Conservation (phyloP, 495 filamentous ascomycete genomes). For the Rhizodiscina lignyota region DNA sequence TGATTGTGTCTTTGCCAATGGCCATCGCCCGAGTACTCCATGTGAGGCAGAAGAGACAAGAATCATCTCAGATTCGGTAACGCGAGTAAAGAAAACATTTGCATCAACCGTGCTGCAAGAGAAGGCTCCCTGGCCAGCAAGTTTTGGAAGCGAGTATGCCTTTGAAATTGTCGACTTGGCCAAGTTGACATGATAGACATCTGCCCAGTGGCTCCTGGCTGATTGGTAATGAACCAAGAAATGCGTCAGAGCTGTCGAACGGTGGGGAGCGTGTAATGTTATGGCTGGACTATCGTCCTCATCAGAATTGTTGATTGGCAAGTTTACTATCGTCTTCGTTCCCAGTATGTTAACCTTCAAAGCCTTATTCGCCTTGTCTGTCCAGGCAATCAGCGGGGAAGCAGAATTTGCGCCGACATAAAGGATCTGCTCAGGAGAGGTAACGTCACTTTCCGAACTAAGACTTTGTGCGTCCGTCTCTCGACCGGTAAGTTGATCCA, state of each 20-base stretch:
- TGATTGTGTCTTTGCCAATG: not conserved
- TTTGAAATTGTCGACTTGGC: constrained; percentile 46
- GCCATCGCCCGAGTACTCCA: constrained; percentile 57
- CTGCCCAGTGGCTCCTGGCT: constrained; percentile 52
- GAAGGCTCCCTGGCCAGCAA: constrained; percentile 54
- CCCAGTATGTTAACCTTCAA: constrained; percentile 72
- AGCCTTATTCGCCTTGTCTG: constrained; percentile 46
- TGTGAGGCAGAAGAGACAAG: constrained; percentile 64
- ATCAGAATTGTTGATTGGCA: too few relatives aligned
- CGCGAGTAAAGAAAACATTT: constrained; percentile 76
- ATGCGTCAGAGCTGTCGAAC: constrained; percentile 52
- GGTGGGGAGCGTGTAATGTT: constrained; percentile 53
- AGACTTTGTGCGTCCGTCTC: constrained; percentile 47
- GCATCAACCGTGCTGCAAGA: constrained; percentile 59
- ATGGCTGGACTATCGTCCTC: constrained; percentile 41
- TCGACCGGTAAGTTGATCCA: constrained; percentile 56
- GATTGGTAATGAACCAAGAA: constrained; percentile 77
- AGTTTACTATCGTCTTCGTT: constrained; percentile 38
- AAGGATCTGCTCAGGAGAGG: constrained; percentile 47
- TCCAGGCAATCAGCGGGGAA: constrained; percentile 67
- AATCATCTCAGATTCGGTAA: constrained; percentile 52
- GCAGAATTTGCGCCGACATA: constrained; percentile 75
- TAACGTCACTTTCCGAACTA: constrained; percentile 56
- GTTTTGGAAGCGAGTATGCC: constrained; percentile 56
- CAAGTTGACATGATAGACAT: constrained; percentile 70